A percentile compares a stretch with the other conserved stretches of the same genome.
Evolutionary conservation across 306 rosid species (phyloP).

Genomic region (Cajanus cajan): DNA sequence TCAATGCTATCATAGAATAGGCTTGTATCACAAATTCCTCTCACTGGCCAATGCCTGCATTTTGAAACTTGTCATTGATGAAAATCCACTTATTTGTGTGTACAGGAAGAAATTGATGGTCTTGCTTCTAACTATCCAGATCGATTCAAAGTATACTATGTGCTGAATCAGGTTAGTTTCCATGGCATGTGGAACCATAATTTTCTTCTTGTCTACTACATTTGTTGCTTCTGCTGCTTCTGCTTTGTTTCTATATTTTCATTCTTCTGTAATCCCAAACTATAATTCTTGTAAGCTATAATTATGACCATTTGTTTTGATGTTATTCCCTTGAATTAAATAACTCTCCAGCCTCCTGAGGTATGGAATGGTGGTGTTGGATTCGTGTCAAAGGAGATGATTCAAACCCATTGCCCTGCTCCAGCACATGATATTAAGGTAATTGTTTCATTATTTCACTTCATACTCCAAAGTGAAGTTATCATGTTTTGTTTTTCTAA

Average conservation of each 20-base stretch:
- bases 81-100: not conserved
- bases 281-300: not conserved
- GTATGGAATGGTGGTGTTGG: slow-evolving; percentile 92
- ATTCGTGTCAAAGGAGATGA: slow-evolving; percentile 87
- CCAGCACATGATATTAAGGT: slow-evolving; percentile 79
- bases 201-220: not conserved
- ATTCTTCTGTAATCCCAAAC: not conserved
- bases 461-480: not conserved
- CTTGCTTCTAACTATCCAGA: slow-evolving; percentile 69
- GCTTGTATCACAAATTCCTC: not conserved
- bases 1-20: not conserved
- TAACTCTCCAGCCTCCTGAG: slow-evolving; percentile 78
- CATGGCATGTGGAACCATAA: slow-evolving; percentile 16
- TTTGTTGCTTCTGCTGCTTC: too few species aligned
- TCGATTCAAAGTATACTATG: slow-evolving; percentile 69
- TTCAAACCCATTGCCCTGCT: slow-evolving; percentile 80
- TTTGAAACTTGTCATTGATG: slow-evolving; percentile 3
- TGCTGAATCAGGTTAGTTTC: slow-evolving; percentile 76
- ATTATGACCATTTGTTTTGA: slow-evolving; percentile 6
- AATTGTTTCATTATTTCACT: slow-evolving; percentile 4
- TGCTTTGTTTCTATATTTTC: not conserved
- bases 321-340: slow-evolving; percentile 1
- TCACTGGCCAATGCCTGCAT: not conserved
- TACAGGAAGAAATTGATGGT: slow-evolving; percentile 87
- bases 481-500: not conserved